phyloP scores from a whole-genome alignment of 2,329 filamentous ascomycete species.

The Fusarium continuum region DNA sequence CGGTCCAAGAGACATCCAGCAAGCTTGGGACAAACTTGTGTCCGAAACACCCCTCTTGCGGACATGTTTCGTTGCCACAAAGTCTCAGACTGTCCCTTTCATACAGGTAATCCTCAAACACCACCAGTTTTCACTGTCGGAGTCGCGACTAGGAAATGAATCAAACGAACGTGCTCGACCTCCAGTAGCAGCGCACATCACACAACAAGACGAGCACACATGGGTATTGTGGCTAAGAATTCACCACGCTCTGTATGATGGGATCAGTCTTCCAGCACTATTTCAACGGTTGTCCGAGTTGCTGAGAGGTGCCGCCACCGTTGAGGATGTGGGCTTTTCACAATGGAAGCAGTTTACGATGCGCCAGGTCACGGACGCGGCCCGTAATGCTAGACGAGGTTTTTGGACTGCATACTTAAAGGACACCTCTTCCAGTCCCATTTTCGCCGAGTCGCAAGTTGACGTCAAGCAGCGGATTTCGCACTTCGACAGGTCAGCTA shows the following conservation, averaged over 20 bases:
- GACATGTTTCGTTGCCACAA: conserved; percentile 69
- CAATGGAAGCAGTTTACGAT: conserved; percentile 44
- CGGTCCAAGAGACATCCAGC: conserved; percentile 53
- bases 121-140: conserved; percentile 8
- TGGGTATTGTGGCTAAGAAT: conserved; percentile 65
- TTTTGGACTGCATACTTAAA: conserved; percentile 58
- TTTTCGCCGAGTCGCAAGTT: background rate
- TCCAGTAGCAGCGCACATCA: conserved; percentile 18
- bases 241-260: conserved; percentile 91
- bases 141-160: background rate
- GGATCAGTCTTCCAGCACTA: conserved; percentile 75
- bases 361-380: conserved; percentile 3
- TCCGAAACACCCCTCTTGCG: conserved; percentile 70
- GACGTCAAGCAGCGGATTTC: conserved; percentile 32
- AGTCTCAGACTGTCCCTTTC: conserved; percentile 59
- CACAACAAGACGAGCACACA: conserved; percentile 14
- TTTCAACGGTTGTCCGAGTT: conserved; percentile 52
- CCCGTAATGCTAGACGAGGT: conserved; percentile 27
- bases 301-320: background rate
- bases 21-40: conserved; percentile 70
- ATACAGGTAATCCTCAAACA: conserved; percentile 67
- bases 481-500: conserved; percentile 58
- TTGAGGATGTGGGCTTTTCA: conserved; percentile 5
- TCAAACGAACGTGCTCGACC: background rate
- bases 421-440: background rate